A percentile compares a stretch with the other conserved stretches of the same genome.
Conservation (phyloP, 2,329 filamentous ascomycete species). For the Colletotrichum sp. region DNA sequence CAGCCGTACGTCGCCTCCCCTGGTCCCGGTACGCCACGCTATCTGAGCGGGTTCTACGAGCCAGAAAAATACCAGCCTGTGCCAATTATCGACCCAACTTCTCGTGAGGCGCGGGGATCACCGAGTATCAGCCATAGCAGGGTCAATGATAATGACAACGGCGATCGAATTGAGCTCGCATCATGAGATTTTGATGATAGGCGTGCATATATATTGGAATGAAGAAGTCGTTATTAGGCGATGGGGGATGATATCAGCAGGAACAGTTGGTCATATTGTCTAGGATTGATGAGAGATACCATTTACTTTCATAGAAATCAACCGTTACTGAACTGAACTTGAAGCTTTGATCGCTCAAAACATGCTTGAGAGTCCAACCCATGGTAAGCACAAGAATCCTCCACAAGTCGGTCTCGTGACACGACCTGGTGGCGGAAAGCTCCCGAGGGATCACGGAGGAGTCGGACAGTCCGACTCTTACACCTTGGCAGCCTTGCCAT, state of each 20-base stretch:
- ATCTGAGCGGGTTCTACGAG: background rate
- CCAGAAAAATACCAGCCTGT: background rate
- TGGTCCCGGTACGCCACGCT: background rate
- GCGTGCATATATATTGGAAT: background rate
- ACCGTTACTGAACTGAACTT: accelerated
- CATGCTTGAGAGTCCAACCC: background rate
- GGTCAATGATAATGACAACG: background rate
- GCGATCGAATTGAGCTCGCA: background rate
- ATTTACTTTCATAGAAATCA: background rate
- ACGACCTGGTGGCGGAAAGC: background rate
- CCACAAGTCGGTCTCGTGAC: background rate
- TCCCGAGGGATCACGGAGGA: background rate
- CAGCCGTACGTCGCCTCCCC: background rate
- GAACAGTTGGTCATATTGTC: background rate
- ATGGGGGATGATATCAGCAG: background rate
- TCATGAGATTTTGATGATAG: background rate
- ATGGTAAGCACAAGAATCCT: background rate
- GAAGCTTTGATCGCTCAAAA: background rate
- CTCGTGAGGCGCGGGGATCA: background rate
- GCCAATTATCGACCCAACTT: background rate
- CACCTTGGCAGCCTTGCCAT: background rate
- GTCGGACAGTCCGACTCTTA: background rate
- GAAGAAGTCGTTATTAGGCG: background rate
- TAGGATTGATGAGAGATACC: background rate
- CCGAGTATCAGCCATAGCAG: background rate